Percentiles rank a stretch among this genome's conserved stretches.
Evolutionary conservation across 2,329 filamentous ascomycete genomes (phyloP).

Genomic region (Talaromyces marneffei): DNA sequence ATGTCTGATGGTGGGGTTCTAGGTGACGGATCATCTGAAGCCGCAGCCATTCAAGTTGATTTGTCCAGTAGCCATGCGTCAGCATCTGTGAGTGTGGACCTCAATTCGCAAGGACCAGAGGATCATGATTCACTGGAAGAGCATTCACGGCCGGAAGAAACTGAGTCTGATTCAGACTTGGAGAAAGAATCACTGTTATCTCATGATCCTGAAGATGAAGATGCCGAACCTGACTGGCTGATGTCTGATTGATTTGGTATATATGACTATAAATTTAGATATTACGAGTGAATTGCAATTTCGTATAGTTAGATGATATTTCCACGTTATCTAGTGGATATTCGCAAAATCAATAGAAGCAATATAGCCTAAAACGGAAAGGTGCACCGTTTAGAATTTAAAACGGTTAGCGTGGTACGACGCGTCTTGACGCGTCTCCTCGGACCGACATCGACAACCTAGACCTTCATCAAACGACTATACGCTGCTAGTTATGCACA

Average conservation of each 20-base stretch:
- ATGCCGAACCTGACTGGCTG: slow-evolving; percentile 61
- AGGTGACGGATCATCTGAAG: slow-evolving; percentile 19
- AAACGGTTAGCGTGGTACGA: not conserved
- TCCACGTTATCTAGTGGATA: not conserved
- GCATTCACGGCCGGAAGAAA: slow-evolving; percentile 16
- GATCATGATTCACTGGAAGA: slow-evolving; percentile 12
- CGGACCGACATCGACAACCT: not conserved
- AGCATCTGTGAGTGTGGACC: slow-evolving; percentile 23
- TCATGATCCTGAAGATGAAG: slow-evolving; percentile 60
- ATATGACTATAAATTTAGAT: not conserved
- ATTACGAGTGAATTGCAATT: not conserved
- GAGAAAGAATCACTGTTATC: slow-evolving; percentile 51
- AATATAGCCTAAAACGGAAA: slow-evolving; percentile 11
- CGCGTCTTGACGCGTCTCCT: slow-evolving; percentile 11
- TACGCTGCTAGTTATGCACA: not conserved
- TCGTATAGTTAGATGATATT: not conserved
- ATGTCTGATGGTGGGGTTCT: not conserved
- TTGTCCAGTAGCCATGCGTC: slow-evolving; percentile 23
- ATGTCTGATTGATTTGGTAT: slow-evolving; percentile 29
- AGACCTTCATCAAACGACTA: not conserved
- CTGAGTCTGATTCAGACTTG: slow-evolving; percentile 29
- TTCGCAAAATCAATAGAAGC: not conserved
- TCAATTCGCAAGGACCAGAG: slow-evolving; percentile 20
- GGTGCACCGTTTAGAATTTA: not conserved
- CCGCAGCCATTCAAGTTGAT: slow-evolving; percentile 21